These are phyloP conservation scores for Infundibulicybe gibba DNA, from an alignment of 768 basidiomycete species.

Conservation along the genomic window DNA sequence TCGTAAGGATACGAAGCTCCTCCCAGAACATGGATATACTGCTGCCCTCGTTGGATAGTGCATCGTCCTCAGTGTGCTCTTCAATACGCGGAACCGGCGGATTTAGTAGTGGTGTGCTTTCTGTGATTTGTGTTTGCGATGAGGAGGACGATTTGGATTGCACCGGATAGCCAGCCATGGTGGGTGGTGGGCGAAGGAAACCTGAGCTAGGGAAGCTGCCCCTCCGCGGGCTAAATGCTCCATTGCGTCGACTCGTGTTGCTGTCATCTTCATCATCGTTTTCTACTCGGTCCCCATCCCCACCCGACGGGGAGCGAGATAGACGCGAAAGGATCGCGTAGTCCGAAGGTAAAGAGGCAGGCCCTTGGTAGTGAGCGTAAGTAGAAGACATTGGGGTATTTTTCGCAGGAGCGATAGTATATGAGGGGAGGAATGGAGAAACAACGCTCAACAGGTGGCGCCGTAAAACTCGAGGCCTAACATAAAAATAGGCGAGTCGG, in stretches of 20 bases:
- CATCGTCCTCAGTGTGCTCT: slow-evolving; percentile 34
- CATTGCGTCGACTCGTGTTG: background rate
- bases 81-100: slow-evolving; percentile 56
- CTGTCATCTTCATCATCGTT: background rate
- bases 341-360: slow-evolving; percentile 62
- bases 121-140: slow-evolving; percentile 21
- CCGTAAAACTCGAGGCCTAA: too few relatives aligned
- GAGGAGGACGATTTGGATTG: slow-evolving; percentile 6
- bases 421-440: too few relatives aligned
- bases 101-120: slow-evolving; percentile 58
- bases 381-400: slow-evolving; percentile 35
- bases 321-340: slow-evolving; percentile 57
- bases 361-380: slow-evolving; percentile 52
- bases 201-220: slow-evolving; percentile 21
- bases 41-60: slow-evolving; percentile 25
- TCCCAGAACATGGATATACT: slow-evolving; percentile 40
- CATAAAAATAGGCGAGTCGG: too few relatives aligned
- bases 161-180: slow-evolving; percentile 24
- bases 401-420: too few relatives aligned
- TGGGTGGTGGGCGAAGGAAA: slow-evolving; percentile 33
- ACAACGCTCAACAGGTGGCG: too few relatives aligned
- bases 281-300: background rate
- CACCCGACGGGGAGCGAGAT: background rate
- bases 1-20: slow-evolving; percentile 53
- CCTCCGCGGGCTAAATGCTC: slow-evolving; percentile 9